phyloP scores from a whole-genome alignment of 2,329 filamentous ascomycete genomes.

The Verticillium alfalfae region DNA sequence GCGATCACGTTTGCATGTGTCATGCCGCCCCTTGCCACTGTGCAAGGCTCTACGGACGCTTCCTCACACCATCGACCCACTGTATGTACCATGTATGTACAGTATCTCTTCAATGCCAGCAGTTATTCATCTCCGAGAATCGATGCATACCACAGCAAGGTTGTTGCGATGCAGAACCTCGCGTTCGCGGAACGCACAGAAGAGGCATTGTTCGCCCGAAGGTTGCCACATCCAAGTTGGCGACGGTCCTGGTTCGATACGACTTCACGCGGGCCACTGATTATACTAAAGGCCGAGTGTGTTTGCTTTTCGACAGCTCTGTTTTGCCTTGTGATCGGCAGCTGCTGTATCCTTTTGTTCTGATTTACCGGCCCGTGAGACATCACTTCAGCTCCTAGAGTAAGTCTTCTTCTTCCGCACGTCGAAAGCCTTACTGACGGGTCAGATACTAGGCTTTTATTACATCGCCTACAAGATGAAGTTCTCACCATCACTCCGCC shows the following conservation, averaged over 20 bases:
- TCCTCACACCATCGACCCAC: background rate
- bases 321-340: background rate
- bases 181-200: background rate
- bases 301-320: background rate
- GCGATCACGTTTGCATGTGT: background rate
- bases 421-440: background rate
- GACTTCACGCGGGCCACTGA: background rate
- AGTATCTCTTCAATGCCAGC: background rate
- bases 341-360: background rate
- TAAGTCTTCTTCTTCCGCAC: background rate
- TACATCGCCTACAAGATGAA: slow-evolving; percentile 2
- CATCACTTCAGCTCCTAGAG: background rate
- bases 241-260: background rate
- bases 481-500: slow-evolving; percentile 7
- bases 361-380: background rate
- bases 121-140: background rate
- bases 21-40: background rate
- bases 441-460: background rate
- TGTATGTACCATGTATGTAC: background rate
- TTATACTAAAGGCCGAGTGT: background rate
- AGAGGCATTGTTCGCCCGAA: background rate
- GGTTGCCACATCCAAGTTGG: background rate
- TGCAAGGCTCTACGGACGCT: background rate
- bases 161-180: background rate
- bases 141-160: background rate